Base-by-base conservation (phyloP, 2,329 filamentous ascomycete genomes). In the Fusarium sp. region DNA sequence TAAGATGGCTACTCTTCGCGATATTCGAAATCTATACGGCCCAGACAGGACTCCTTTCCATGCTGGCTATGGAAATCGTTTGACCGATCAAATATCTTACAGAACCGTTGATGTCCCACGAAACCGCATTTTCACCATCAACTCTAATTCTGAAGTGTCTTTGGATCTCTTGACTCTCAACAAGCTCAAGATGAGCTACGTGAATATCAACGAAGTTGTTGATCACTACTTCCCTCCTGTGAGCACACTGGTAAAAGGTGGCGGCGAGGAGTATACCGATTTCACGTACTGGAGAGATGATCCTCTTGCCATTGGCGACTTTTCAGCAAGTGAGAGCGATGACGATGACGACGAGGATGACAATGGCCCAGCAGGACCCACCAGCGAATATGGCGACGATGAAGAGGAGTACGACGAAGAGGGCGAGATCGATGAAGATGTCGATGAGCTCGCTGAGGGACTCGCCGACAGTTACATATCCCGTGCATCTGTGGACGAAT, bases 161-260 rank as follows among this genome's bases (percentile, higher is more conserved):
- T 83, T 99, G 22, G 95, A 98, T 76, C 83, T 99, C 44, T 83
- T 98, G 43, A 95, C 90, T 66, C 85, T 98, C 55, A 97, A 97
- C 80, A 96, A 94, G 78, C 92, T 98, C 77, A 97, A 96, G 81
- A 95, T 96, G 74, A 97, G 92, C 67, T 99, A 99, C 77, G 93
- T 97, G 65, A 94, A 93, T 74, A 99, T 99, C 90, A 91, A 93
- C 62, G 96, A 99, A 78, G 90, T 99, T 61, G 93, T 99, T 8
- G 96, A 99, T 77, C 96, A 99, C 79, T 98, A 97, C 82, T 99
- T 99, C 79, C 96, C 96, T 8, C 93, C 96, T 3, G 90, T 97
- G 14, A 93, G 90, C 67, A 90, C 94, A 26, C 84, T 99, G 30
- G 90, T 97, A 19, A 93, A 92, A 73, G 92, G 92, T 44, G 95